A percentile compares a stretch with the other conserved stretches of the same genome.
phyloP scores from a whole-genome alignment of 306 rosid genomes.

The Prunus campanulata region DNA sequence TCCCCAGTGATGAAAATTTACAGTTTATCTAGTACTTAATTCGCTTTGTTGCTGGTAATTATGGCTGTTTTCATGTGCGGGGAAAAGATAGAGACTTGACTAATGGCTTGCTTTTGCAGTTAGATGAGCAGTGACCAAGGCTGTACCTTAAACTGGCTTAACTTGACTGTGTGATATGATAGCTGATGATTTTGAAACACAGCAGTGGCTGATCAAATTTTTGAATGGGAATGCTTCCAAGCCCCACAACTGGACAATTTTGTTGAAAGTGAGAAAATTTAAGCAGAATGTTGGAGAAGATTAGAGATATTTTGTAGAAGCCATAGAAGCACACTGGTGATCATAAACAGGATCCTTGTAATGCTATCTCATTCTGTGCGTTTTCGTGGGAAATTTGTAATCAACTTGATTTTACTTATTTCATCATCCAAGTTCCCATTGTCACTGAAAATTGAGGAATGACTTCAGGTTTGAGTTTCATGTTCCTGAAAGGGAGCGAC shows the following conservation, averaged over 20 bases:
- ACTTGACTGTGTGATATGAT: neutral
- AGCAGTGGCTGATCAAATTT: neutral
- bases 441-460: neutral
- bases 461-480: neutral
- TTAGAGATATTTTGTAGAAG: neutral
- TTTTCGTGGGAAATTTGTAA: neutral
- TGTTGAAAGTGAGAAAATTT: neutral
- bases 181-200: neutral
- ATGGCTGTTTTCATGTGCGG: neutral
- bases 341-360: too few species aligned
- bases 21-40: neutral
- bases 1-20: neutral
- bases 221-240: neutral
- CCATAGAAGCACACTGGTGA: neutral
- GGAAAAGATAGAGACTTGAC: neutral
- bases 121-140: neutral
- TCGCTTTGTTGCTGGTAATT: neutral
- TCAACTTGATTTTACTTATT: neutral
- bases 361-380: neutral
- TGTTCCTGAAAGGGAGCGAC: neutral
- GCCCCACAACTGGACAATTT: neutral
- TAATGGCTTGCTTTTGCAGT: neutral
- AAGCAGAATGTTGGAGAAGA: neutral
- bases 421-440: neutral
- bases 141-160: neutral